Evolutionary conservation across 2,329 filamentous ascomycete species (phyloP).

Genomic region (Falciphora oryzae): DNA sequence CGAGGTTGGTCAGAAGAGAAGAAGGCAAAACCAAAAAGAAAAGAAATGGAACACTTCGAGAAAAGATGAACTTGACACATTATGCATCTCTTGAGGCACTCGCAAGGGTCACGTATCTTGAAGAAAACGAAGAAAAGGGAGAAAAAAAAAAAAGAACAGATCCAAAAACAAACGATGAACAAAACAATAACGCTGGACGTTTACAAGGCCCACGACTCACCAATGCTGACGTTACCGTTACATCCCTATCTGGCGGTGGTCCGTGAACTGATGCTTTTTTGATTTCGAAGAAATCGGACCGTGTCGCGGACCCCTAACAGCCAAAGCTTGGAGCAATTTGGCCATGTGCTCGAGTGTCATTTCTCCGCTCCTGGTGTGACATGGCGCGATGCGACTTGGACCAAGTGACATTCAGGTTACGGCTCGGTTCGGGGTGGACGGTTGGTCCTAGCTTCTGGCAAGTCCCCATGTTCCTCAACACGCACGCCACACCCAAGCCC

Average conservation of each 20-base stretch:
- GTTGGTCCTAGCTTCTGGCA: neutral
- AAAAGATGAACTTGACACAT: neutral
- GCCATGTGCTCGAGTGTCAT: slow-evolving; percentile 9
- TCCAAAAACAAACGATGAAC: no score
- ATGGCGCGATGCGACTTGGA: slow-evolving; percentile 1
- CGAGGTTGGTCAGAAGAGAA: neutral
- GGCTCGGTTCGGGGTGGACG: neutral
- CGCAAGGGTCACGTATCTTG: neutral
- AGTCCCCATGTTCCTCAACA: neutral
- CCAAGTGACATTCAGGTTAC: neutral
- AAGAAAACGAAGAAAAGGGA: neutral
- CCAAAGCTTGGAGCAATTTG: slow-evolving; percentile 1
- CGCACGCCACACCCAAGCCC: no score
- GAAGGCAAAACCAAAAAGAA: neutral
- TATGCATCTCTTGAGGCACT: neutral
- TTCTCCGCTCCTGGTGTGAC: slow-evolving; percentile 9
- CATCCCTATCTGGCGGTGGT: neutral
- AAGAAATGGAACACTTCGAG: slow-evolving; percentile 1
- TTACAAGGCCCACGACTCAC: no score
- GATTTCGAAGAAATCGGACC: slow-evolving; percentile 1
- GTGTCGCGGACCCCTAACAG: neutral
- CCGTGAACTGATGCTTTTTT: neutral
- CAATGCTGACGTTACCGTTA: no score
- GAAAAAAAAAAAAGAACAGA: slow-evolving; percentile 1
- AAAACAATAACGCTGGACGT: neutral